A percentile compares a stretch with the other conserved stretches of the same genome.
Evolutionary conservation across 768 basidiomycete genomes (phyloP).

Genomic region (Leccinellum luteum): DNA sequence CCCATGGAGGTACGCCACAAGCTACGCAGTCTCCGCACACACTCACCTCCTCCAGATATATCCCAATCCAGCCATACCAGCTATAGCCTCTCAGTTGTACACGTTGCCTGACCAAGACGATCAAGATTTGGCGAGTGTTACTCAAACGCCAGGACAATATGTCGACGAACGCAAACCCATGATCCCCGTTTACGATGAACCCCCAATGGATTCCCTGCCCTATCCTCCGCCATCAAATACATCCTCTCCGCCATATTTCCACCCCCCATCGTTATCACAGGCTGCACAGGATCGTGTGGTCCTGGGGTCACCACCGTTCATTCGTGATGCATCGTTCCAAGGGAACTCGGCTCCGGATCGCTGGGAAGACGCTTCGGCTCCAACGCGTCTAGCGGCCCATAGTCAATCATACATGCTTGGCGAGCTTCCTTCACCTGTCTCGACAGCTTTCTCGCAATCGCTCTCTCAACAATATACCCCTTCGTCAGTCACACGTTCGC

Average conservation of each 20-base stretch:
- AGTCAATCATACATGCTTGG: conserved; percentile 21
- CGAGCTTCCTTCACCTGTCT: conserved; percentile 11
- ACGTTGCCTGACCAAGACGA: conserved; percentile 18
- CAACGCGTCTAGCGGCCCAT: conserved; percentile 6
- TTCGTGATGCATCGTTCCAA: conserved; percentile 10
- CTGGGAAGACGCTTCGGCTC: conserved; percentile 20
- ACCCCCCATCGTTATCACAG: conserved; percentile 5
- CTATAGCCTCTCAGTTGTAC: conserved; percentile 14
- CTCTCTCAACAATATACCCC: conserved; percentile 12
- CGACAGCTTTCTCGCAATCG: conserved; percentile 8
- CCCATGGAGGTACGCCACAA: conserved; percentile 21
- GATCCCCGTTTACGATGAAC: conserved; percentile 12
- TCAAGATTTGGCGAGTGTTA: background rate
- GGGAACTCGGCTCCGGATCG: conserved; percentile 10
- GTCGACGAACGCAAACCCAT: conserved; percentile 13
- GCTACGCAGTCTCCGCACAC: background rate
- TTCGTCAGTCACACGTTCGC: conserved; percentile 19
- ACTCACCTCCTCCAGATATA: conserved; percentile 18
- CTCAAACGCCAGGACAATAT: conserved; percentile 3
- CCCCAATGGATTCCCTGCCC: conserved; percentile 33
- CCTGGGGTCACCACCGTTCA: conserved; percentile 14
- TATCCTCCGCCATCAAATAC: conserved; percentile 28
- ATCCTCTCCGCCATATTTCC: conserved; percentile 22
- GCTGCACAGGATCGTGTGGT: conserved; percentile 12
- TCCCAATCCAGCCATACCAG: conserved; percentile 11